Conservation (phyloP, 352 stramenopile genomes). For the Phytophthora capsici region DNA sequence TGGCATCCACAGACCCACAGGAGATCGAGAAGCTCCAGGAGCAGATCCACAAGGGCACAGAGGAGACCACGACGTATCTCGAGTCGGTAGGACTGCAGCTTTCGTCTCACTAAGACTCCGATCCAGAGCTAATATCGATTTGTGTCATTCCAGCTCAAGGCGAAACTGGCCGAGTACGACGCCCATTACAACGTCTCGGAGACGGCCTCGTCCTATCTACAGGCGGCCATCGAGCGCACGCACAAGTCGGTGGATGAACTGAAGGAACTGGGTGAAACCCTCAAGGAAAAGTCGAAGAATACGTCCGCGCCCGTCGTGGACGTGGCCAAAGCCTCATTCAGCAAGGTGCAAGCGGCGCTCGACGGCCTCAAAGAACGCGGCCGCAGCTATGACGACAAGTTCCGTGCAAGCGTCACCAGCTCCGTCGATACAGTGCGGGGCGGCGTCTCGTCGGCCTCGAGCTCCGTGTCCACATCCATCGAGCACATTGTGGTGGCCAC, state of each 20-base stretch:
- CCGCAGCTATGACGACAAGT: constrained; percentile 72
- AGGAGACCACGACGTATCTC: constrained; percentile 83
- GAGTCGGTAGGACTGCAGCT: constrained; percentile 32
- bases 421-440: constrained; percentile 54
- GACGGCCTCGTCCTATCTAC: constrained; percentile 70
- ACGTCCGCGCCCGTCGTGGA: constrained; percentile 57
- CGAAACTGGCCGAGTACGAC: constrained; percentile 66
- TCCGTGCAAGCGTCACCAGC: constrained; percentile 49
- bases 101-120: no score
- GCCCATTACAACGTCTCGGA: constrained; percentile 75
- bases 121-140: neutral
- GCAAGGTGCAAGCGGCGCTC: constrained; percentile 57
- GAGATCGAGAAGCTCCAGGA: constrained; percentile 71
- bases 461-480: constrained; percentile 67
- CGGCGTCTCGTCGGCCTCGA: constrained; percentile 43
- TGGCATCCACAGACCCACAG: constrained; percentile 33
- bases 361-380: constrained; percentile 67
- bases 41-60: constrained; percentile 70
- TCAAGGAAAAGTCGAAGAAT: constrained; percentile 63
- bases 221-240: constrained; percentile 66
- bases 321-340: constrained; percentile 62
- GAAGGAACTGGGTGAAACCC: constrained; percentile 55
- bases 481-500: constrained; percentile 71
- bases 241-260: constrained; percentile 82
- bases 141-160: constrained; percentile 45